Evolutionary conservation across 108 stramenopile species (phyloP).

Genomic region (Cyclostephanos invisitatus): DNA sequence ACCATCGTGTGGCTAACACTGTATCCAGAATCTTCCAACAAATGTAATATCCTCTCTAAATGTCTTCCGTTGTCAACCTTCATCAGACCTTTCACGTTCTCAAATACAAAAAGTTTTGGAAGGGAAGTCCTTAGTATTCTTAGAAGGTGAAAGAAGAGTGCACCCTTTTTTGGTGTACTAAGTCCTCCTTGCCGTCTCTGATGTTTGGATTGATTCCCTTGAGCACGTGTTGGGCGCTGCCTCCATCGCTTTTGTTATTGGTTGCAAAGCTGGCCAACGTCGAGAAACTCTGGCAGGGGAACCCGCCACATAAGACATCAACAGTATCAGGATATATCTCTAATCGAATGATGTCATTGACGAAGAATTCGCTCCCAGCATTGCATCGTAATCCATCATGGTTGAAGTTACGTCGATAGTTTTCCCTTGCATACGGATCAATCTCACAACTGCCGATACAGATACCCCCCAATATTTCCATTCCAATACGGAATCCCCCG

Average conservation of each 20-base stretch:
- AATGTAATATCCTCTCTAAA: slow-evolving; percentile 18
- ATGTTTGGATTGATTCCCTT: no score
- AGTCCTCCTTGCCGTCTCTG: slow-evolving; percentile 13
- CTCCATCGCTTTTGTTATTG: background rate
- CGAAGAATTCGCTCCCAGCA: slow-evolving; percentile 8
- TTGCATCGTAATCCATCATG: background rate
- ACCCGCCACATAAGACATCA: slow-evolving; percentile 33
- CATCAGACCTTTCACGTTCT: slow-evolving; percentile 34
- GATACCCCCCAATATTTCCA: slow-evolving; percentile 26
- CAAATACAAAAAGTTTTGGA: slow-evolving; percentile 28
- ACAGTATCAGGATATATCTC: slow-evolving; percentile 11
- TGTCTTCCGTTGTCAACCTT: slow-evolving; percentile 16
- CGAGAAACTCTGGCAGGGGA: slow-evolving; percentile 42
- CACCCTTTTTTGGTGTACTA: slow-evolving; percentile 6
- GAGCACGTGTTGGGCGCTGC: background rate
- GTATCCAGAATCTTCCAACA: slow-evolving; percentile 34
- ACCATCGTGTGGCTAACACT: slow-evolving; percentile 17
- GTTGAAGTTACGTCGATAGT: slow-evolving; percentile 31
- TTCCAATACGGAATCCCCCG: slow-evolving; percentile 38
- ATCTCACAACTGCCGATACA: slow-evolving; percentile 33
- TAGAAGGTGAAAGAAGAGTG: slow-evolving; percentile 22
- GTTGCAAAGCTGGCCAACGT: slow-evolving; percentile 26
- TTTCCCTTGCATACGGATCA: slow-evolving; percentile 20
- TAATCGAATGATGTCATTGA: slow-evolving; percentile 22
- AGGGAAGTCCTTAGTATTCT: slow-evolving; percentile 16